A percentile compares a stretch with the other conserved stretches of the same genome.
phyloP scores from a whole-genome alignment of 139 green algal genomes.

The Micractinium sp. region DNA sequence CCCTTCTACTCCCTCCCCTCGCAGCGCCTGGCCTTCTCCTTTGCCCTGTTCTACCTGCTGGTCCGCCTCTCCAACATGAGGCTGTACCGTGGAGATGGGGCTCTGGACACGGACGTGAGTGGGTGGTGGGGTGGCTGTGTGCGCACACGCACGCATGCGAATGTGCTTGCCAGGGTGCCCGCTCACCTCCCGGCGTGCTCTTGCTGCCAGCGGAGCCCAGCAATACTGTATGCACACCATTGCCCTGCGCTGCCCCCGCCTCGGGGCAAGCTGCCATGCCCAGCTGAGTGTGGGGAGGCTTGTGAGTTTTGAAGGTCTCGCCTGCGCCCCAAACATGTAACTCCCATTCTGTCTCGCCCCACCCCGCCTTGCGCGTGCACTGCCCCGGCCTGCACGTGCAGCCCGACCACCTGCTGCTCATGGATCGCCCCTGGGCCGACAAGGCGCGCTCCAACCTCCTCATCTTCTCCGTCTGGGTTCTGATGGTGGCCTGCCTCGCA shows the following conservation, averaged over 20 bases:
- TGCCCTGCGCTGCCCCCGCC: too few relatives aligned
- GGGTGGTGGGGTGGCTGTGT: background rate
- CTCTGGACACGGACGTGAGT: conserved; percentile 13
- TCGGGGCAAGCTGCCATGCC: background rate
- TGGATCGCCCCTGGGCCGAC: conserved; percentile 8
- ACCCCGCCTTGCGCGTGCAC: background rate
- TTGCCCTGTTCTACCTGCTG: background rate
- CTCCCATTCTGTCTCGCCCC: background rate
- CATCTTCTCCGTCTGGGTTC: background rate
- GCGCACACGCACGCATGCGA: background rate
- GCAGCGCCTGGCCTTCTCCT: conserved; percentile 1
- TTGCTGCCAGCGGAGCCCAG: too few relatives aligned
- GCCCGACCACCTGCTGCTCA: conserved; percentile 5
- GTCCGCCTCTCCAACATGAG: background rate
- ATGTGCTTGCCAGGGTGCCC: too few relatives aligned
- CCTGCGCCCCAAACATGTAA: background rate
- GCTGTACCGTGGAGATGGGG: background rate
- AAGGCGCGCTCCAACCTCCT: background rate
- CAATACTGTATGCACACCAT: too few relatives aligned
- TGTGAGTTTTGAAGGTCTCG: too few relatives aligned
- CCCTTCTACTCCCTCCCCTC: too few relatives aligned
- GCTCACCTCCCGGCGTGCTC: too few relatives aligned
- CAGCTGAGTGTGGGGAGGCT: background rate
- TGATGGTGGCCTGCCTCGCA: background rate
- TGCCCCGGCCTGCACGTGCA: background rate